Base-by-base conservation (phyloP, 306 rosid genomes). In the Styphnolobium japonicum region DNA sequence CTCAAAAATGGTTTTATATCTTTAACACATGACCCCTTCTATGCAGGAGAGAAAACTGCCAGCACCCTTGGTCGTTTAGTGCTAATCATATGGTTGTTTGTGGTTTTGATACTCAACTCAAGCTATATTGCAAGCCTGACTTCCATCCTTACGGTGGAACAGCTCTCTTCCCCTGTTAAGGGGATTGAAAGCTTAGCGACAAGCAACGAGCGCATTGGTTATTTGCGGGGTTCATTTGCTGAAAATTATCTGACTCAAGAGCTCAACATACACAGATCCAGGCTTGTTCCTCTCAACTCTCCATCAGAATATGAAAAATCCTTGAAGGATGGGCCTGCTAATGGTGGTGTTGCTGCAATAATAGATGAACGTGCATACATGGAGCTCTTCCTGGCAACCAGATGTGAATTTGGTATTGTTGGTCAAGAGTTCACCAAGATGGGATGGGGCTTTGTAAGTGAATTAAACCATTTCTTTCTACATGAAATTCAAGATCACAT, bases 371-470 rank as follows among this genome's bases (percentile, higher is more conserved):
- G 91, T 33, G 90, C 97, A 10, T 93, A 82, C 76, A 82, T 89
- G 51, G 96, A 93, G 85, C 83, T 91, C 42, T 93, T 93, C 88
- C 88, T 93, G 19, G 71, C 94, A 29, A 82, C 85, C 14, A 81
- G 85, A 37, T 93, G 96, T 34, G 89, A 93, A 33, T 93, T 78
- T 76, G 88, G 97, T 51, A 83, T 93, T 66, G 89, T 91, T 31
- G 97, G 96, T 72, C 94, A 86, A 84, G 92, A 93, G 82, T 93
- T 93, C 90, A 93, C 96, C 83, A 93, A 87, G 87, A 88, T 85
- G 34, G 94, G 96, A 3, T 93, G 97, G 97, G 97, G 97, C 63
- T 92, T 89, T 88, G 97, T 93, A 87, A 90, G 97, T 86, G 34
- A 45, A 48, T 68, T 0, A 2, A 18, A 40, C 25, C n/a, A 7